Evolutionary conservation across 2,329 filamentous ascomycete genomes (phyloP).

Genomic region (Trichophyton verrucosum): DNA sequence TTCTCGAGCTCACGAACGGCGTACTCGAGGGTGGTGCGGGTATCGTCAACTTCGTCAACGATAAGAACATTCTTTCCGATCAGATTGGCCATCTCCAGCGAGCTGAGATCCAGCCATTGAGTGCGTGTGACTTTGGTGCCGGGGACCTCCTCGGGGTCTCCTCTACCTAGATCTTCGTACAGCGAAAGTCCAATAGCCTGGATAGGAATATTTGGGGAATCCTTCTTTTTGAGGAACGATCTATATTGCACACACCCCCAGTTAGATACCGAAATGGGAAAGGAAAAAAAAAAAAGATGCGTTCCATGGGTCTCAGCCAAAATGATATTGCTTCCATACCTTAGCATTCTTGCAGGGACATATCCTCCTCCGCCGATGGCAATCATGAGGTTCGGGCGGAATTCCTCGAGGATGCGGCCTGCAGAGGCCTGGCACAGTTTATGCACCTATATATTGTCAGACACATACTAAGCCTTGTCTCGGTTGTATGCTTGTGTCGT

Average conservation of each 20-base stretch:
- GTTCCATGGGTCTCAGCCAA: not conserved
- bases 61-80: slow-evolving; percentile 86
- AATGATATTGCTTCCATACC: slow-evolving; percentile 33
- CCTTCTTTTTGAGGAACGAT: slow-evolving; percentile 87
- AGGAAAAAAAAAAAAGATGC: not conserved
- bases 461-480: not conserved
- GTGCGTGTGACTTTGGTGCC: slow-evolving; percentile 94
- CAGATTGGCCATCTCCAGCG: slow-evolving; percentile 75
- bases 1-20: slow-evolving; percentile 87
- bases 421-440: slow-evolving; percentile 89
- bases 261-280: not conserved
- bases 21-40: slow-evolving; percentile 85
- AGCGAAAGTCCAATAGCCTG: slow-evolving; percentile 97
- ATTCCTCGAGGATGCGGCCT: slow-evolving; percentile 64
- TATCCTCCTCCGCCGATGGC: slow-evolving; percentile 97
- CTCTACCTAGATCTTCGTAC: slow-evolving; percentile 68
- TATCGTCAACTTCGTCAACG: slow-evolving; percentile 93
- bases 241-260: slow-evolving; percentile 19
- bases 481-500: not conserved
- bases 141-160: slow-evolving; percentile 56
- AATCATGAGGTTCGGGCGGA: slow-evolving; percentile 93
- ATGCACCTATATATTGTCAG: slow-evolving; percentile 57
- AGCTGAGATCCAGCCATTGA: slow-evolving; percentile 90
- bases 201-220: slow-evolving; percentile 89
- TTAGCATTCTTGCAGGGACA: slow-evolving; percentile 89